Conservation (phyloP, 371 early-diverging fungal genomes). For the Dinochytrium kinnereticum region DNA sequence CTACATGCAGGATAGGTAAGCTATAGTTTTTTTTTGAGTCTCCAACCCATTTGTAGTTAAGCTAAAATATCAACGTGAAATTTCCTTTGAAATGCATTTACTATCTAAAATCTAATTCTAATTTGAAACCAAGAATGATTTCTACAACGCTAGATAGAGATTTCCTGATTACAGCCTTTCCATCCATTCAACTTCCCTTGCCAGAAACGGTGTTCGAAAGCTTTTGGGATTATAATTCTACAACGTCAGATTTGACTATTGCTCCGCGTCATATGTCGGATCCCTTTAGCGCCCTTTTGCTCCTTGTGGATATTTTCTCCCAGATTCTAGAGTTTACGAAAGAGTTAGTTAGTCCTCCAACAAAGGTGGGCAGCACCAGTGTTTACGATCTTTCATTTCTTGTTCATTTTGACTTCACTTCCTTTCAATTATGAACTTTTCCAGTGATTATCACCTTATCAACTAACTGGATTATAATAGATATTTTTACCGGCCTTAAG, state of each 20-base stretch:
- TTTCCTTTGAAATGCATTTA: neutral
- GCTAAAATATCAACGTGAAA: neutral
- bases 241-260: neutral
- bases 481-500: neutral
- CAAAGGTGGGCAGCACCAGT: neutral
- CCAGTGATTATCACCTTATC: neutral
- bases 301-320: conserved; percentile 1
- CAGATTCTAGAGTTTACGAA: neutral
- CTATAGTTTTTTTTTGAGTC: no score
- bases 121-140: conserved; percentile 9
- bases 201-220: conserved; percentile 3
- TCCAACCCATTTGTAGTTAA: neutral
- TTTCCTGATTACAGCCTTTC: neutral
- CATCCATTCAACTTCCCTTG: neutral
- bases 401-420: neutral
- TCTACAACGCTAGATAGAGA: neutral
- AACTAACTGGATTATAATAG: no score
- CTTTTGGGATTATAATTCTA: neutral
- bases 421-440: neutral
- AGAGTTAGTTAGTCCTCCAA: no score
- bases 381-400: neutral
- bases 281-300: neutral
- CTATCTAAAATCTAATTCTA: no score
- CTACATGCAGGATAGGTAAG: conserved; percentile 3
- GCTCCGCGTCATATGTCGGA: neutral